Evolutionary conservation across 163 green algal genomes (phyloP), one percentile per base, ranked within the genome.

Genomic region (Coccomyxa subellipsoidea): DNA sequence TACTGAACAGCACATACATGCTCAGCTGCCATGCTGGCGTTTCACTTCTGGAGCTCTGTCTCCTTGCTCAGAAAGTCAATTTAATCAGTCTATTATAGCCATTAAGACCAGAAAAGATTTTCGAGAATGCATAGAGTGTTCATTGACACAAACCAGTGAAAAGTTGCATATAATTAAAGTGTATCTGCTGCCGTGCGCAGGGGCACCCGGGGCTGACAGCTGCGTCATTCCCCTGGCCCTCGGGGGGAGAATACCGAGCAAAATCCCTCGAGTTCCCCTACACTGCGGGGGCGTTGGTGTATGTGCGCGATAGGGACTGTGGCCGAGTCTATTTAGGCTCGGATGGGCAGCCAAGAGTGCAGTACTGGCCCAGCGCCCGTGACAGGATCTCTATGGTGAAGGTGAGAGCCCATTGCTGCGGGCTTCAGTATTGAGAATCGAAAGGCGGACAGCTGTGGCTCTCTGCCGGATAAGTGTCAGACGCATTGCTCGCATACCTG

Each of bases 271-370:
- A 78, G n/a, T 76, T 40, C 34, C 81, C 47, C 79, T 73, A 79
- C 70, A 72, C 37, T 35, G 80, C 82, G 35, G 21, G n/a, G 7
- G 78, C 86, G 21, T 69, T 88, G 54, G 83, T 88, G 5, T 86
- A 88, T 71, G 79, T 81, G 25, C 81, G 89, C 1, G 89, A 93
- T 84, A 80, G 69, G 25, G 79, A 80, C 37, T 71, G n/a, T 21
- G 90, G 90, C 27, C 40, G 79, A 18, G 87, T 95, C 35, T 71
- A 35, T 21, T 47, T 91, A 23, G 89, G 91, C 81, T 25, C 40
- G 12, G 31, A 73, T 53, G 92, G 92, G 0, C 53, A 76, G 39
- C 92, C 92, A 3, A 71, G 82, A 12, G 66, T 94, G 21, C 40
- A 88, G n/a, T 95, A 95, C 88, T 85, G 81, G 81, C 73, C 47